Base-by-base conservation (phyloP, 768 basidiomycete species). In the Tephrocybe sp. region DNA sequence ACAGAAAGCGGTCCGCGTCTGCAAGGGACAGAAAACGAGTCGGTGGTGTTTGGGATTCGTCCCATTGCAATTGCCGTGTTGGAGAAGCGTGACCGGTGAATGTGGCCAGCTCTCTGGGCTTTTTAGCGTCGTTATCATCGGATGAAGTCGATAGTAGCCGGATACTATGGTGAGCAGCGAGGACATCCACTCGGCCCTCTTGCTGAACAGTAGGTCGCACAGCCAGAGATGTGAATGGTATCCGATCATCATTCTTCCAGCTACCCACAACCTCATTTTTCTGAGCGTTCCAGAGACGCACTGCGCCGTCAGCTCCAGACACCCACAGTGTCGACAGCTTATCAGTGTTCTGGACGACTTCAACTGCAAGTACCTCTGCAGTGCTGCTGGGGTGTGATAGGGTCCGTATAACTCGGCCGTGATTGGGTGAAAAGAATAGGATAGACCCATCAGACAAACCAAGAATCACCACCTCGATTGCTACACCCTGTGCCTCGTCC, bases 51-150 rank as follows among this genome's bases (percentile, higher is more conserved):
- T 68, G 62, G 13, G 72, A 71, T 11, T 59, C 61, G 44, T 77
- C 77, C 83, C 84, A 87, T 47, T 72, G 70, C 11, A 84, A 58
- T 24, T 66, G 64, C 53, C 69, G 77, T 51, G 83, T 69, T 7
- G 76, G 67, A 18, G 85, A 83, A 4, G 83, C 80, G 57, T 88
- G 86, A 0, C 86, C 86, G 16, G 80, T 84, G 53, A 86, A 85
- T 9, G 74, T 73, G 3, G 78, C 74, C 5, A 76, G 31, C 52
- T 75, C 72, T 38, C 63, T 66, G 13, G 77, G 74, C 62, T 76
- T 78, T 59, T 69, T 70, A 15, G 68, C 49, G 28, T 72, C 64
- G 25, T 46, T 50, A 38, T 49, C 43, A 42, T 56, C 47, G 44
- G 64, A 48, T 21, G 64, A 54, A 25, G 64, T 56, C 13, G 80